Evolutionary conservation across 345 rosid genomes (phyloP).

Genomic region (Eutrema japonicum): DNA sequence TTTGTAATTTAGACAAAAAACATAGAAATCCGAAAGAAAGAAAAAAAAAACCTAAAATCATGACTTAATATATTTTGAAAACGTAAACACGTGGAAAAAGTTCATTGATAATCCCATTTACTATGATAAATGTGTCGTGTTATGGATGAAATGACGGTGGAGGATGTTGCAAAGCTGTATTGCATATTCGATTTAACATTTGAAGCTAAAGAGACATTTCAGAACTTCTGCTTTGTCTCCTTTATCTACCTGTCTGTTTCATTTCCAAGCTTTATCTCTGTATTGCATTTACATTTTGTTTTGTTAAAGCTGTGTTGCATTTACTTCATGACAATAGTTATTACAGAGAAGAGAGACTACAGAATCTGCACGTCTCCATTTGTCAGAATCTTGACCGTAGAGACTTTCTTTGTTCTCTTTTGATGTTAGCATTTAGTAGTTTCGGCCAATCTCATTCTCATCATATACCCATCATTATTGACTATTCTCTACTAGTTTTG

Average conservation of each 20-base stretch:
- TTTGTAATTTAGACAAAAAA: neutral
- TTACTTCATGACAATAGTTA: conserved; percentile 31
- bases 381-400: conserved; percentile 32
- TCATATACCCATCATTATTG: neutral
- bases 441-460: conserved; percentile 15
- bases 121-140: conserved; percentile 37
- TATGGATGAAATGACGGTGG: conserved; percentile 36
- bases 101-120: neutral
- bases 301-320: conserved; percentile 10
- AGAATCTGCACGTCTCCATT: conserved; percentile 30
- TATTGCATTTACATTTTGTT: too few relatives aligned
- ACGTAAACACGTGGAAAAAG: conserved; percentile 22
- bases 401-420: conserved; percentile 36
- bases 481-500: neutral
- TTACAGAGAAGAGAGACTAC: conserved; percentile 24
- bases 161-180: conserved; percentile 31
- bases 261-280: neutral
- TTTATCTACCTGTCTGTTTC: conserved; percentile 35
- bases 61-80: neutral
- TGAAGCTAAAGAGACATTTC: conserved; percentile 39
- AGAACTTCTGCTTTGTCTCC: conserved; percentile 33
- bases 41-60: neutral
- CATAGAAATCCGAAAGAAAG: neutral
- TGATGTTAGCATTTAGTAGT: conserved; percentile 11
- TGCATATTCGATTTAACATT: conserved; percentile 30